Conservation (phyloP, 169 alveolate genomes). For the Plasmodium malariae region DNA sequence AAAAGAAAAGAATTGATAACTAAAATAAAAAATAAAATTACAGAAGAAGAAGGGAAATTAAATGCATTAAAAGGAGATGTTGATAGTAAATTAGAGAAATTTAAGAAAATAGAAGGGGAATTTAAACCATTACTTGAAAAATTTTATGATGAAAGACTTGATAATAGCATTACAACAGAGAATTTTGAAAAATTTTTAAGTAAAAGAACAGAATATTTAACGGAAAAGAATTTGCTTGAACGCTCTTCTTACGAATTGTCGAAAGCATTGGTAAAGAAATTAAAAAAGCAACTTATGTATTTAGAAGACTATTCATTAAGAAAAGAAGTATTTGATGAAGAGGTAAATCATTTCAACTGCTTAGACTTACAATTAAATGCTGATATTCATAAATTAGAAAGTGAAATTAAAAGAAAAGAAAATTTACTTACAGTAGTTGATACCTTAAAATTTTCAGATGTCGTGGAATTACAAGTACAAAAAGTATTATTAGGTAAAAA, state of each 20-base stretch:
- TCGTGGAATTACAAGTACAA: slow-evolving; percentile 30
- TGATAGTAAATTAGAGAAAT: not conserved
- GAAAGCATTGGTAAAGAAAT: not conserved
- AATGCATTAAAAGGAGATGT: not conserved
- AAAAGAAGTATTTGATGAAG: slow-evolving; percentile 1
- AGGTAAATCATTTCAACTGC: not conserved
- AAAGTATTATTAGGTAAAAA: slow-evolving; percentile 24
- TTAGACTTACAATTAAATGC: slow-evolving; percentile 3
- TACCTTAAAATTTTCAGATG: slow-evolving; percentile 1
- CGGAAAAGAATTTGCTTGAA: not conserved
- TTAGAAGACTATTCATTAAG: slow-evolving; percentile 39
- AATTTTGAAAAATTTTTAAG: not conserved
- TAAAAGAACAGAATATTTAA: slow-evolving; percentile 5
- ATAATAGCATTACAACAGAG: not conserved
- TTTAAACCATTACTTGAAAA: slow-evolving; percentile 2
- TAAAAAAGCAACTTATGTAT: slow-evolving; percentile 20
- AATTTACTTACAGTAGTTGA: not conserved
- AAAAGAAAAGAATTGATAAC: not conserved
- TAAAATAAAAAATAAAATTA: slow-evolving; percentile 4
- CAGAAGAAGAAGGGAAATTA: not conserved
- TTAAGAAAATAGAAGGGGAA: not conserved
- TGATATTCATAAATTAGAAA: slow-evolving; percentile 11
- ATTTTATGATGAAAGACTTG: not conserved
- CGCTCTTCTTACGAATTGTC: not conserved
- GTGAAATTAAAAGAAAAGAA: slow-evolving; percentile 13